phyloP scores from a whole-genome alignment of 2,329 filamentous ascomycete genomes.

The Ceratocystis cubensis region DNA sequence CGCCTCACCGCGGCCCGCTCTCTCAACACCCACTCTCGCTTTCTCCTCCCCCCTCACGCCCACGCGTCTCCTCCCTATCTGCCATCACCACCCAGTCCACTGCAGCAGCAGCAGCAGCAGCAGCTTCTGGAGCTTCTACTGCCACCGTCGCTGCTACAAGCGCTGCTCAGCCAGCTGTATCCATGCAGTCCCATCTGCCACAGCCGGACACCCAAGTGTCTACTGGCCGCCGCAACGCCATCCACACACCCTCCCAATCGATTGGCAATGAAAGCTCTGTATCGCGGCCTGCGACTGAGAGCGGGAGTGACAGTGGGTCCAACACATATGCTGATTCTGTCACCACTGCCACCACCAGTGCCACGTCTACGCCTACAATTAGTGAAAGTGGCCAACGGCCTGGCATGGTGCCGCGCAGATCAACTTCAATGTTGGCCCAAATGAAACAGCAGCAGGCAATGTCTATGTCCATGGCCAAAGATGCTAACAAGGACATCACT shows the following conservation, averaged over 20 bases:
- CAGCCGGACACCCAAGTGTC: constrained; percentile 11
- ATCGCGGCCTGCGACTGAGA: constrained; percentile 12
- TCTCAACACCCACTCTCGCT: constrained; percentile 9
- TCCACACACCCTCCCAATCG: constrained; percentile 11
- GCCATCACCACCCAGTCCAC: constrained; percentile 7
- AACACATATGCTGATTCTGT: constrained; percentile 17
- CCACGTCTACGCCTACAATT: background rate
- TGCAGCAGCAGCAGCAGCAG: constrained; percentile 1
- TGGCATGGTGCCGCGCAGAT: constrained; percentile 17
- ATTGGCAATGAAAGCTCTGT: constrained; percentile 12
- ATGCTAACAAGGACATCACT: constrained; percentile 11
- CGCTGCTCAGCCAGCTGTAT: background rate
- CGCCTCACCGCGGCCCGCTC: background rate
- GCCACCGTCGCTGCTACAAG: background rate
- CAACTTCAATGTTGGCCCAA: constrained; percentile 18
- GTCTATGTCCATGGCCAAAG: background rate
- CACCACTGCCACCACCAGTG: constrained; percentile 14
- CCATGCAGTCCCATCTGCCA: constrained; percentile 8
- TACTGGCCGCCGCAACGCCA: constrained; percentile 15
- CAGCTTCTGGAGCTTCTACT: background rate
- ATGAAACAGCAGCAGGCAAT: constrained; percentile 5
- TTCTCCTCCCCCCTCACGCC: constrained; percentile 3
- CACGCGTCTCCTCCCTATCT: constrained; percentile 9
- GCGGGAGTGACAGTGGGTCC: constrained; percentile 13
- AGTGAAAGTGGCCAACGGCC: constrained; percentile 11